Base-by-base conservation (phyloP, 1,284 basidiomycete genomes). In the Heliocybe sulcata region DNA sequence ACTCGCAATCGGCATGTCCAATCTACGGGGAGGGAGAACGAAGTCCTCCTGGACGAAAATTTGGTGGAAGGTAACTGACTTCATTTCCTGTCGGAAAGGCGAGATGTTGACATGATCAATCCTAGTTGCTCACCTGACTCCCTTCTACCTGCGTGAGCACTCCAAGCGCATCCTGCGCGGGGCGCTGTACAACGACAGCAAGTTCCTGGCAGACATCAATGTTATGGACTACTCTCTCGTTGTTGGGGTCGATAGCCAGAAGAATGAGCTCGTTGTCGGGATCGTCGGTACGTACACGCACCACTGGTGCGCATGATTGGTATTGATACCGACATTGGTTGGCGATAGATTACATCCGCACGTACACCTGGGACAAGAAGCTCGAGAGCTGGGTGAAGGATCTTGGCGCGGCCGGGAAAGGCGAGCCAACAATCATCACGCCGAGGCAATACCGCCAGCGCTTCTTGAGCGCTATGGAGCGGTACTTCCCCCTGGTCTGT, bases 201-300 rank as follows among this genome's bases (percentile, higher is more conserved):
- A 84, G 70, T 99, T 99, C 72, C 73, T 99, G 49, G 89, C 92
- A 10, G 93, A 95, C 60, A 87, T 98, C 61, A 97, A 98, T 66
- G 93, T 98, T 55, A 99, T 99, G 97, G 97, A 99, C 71, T 99
- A 99, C 70, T 98, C 95, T 20, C 76, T 99, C 16, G 88, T 99
- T 42, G 93, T 95, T 23, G 97, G 96, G 16, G 89, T 99, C 14
- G 94, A 97, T 67, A 84, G 82, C 59, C 74, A 78, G 53, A 87
- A 82, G 59, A 87, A 90, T 56, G 90, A 95, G 66, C 76, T 95
- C 14, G 93, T 98, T 14, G 84, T 97, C 38, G 96, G 97, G n/a
- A 98, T 99, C 55, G 94, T 99, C 58, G 94, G 91, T 89, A 67
- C 57, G 89, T 73, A 4, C 3, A 27, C 38, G 19, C 50, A 48